Evolutionary conservation across 176 grass and related monocot species (phyloP).

Genomic region (Cenchrus americanus): DNA sequence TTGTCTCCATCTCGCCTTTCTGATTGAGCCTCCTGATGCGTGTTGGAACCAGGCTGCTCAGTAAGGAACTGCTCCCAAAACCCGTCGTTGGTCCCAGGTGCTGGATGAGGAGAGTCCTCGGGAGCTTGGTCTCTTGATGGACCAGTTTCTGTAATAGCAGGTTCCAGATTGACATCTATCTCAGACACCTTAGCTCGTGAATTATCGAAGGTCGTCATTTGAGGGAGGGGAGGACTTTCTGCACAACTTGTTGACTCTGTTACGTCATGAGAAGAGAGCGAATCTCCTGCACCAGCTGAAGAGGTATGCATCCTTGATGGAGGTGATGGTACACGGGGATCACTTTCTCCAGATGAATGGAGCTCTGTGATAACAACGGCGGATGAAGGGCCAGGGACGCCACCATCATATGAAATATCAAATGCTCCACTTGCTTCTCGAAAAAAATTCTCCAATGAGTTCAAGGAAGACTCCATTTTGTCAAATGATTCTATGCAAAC

Average conservation of each 20-base stretch:
- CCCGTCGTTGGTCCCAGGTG: constrained; percentile 70
- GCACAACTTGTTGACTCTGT: constrained; percentile 66
- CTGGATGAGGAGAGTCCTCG: constrained; percentile 16
- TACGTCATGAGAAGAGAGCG: constrained; percentile 56
- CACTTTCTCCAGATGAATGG: constrained; percentile 71
- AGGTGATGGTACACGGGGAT: constrained; percentile 36
- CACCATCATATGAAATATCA: constrained; percentile 65
- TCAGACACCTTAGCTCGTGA: constrained; percentile 58
- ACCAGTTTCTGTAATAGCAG: constrained; percentile 62
- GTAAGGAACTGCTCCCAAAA: constrained; percentile 98
- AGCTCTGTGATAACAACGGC: constrained; percentile 65
- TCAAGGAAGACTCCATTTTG: constrained; percentile 90
- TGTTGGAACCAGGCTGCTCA: constrained; percentile 68
- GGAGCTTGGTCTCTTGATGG: constrained; percentile 54
- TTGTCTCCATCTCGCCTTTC: constrained; percentile 62
- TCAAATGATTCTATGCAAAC: constrained; percentile 71
- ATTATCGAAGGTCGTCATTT: constrained; percentile 47
- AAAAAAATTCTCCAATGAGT: constrained; percentile 84
- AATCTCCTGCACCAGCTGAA: constrained; percentile 60
- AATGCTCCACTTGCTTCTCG: constrained; percentile 67
- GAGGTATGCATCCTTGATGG: constrained; percentile 41
- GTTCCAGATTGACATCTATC: constrained; percentile 92
- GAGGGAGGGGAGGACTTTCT: constrained; percentile 59
- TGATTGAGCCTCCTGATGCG: constrained; percentile 74
- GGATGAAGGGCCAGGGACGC: constrained; percentile 50